Conservation (phyloP, 192 early-diverging fungal genomes). For the Coemansia nantahalensis region DNA sequence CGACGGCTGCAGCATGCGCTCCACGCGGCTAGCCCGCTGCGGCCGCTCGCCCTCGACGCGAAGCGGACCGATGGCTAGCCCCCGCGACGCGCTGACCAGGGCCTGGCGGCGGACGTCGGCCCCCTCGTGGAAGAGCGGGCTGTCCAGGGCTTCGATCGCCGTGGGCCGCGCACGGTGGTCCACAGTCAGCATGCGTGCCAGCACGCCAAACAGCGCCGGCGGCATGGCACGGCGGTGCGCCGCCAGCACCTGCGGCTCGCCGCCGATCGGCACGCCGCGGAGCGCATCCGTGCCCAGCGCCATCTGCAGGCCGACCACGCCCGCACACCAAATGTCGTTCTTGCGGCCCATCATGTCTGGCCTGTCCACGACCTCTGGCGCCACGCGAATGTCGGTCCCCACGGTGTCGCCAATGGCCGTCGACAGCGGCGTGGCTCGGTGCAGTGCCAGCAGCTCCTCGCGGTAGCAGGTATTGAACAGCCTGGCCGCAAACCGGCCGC, state of each 20-base stretch:
- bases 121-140: slow-evolving; percentile 60
- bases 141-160: slow-evolving; percentile 69
- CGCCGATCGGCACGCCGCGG: slow-evolving; percentile 46
- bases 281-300: slow-evolving; percentile 61
- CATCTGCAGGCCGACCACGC: slow-evolving; percentile 69
- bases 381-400: slow-evolving; percentile 47
- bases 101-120: slow-evolving; percentile 48
- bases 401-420: slow-evolving; percentile 19
- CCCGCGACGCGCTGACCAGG: slow-evolving; percentile 28
- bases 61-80: slow-evolving; percentile 36
- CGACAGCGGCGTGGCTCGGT: slow-evolving; percentile 44
- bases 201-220: slow-evolving; percentile 45
- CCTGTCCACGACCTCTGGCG: slow-evolving; percentile 62
- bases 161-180: slow-evolving; percentile 72
- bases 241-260: slow-evolving; percentile 54
- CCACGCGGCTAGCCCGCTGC: too few relatives aligned
- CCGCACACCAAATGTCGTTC: slow-evolving; percentile 75
- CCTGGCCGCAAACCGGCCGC: slow-evolving; percentile 50
- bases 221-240: slow-evolving; percentile 54
- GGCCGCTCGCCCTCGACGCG: too few relatives aligned
- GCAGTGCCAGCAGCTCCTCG: slow-evolving; percentile 57
- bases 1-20: too few relatives aligned
- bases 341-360: slow-evolving; percentile 64
- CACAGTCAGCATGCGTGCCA: slow-evolving; percentile 60
- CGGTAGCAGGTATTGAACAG: slow-evolving; percentile 65